These are phyloP conservation scores for Tympanopsis confertula DNA, from an alignment of 2,329 filamentous ascomycete genomes.

Conservation along the genomic window DNA sequence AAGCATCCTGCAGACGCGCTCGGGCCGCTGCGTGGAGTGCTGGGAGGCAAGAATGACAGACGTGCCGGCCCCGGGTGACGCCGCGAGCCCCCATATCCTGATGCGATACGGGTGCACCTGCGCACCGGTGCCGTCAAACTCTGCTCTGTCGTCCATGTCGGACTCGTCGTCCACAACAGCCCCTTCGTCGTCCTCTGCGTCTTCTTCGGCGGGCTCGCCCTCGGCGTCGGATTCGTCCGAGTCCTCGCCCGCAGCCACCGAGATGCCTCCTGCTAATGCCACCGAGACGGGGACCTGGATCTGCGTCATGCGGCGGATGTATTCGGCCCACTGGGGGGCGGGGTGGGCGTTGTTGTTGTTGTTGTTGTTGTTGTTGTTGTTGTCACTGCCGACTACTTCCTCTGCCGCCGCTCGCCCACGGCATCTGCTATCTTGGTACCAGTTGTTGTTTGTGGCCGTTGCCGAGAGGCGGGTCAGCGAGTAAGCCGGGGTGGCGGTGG, in stretches of 20 bases:
- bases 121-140: conserved; percentile 14
- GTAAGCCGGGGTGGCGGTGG: conserved; percentile 28
- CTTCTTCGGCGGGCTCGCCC: conserved; percentile 2
- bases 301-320: conserved; percentile 29
- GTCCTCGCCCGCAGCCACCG: background rate
- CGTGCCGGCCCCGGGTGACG: conserved; percentile 37
- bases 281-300: conserved; percentile 31
- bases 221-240: background rate
- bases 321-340: conserved; percentile 32
- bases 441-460: conserved; percentile 34
- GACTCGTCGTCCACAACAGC: conserved; percentile 8
- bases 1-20: conserved; percentile 27
- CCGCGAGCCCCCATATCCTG: conserved; percentile 39
- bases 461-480: conserved; percentile 40
- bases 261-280: conserved; percentile 17
- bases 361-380: too few relatives aligned
- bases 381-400: too few relatives aligned
- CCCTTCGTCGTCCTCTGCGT: conserved; percentile 7
- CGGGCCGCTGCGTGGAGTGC: conserved; percentile 34
- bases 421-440: conserved; percentile 38
- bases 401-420: too few relatives aligned
- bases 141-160: conserved; percentile 7
- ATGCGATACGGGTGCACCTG: conserved; percentile 36
- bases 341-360: conserved; percentile 9
- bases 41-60: conserved; percentile 36